These are phyloP conservation scores for Ophiocordyceps unilateralis DNA, from an alignment of 2,329 filamentous ascomycete species.

Conservation along the genomic window DNA sequence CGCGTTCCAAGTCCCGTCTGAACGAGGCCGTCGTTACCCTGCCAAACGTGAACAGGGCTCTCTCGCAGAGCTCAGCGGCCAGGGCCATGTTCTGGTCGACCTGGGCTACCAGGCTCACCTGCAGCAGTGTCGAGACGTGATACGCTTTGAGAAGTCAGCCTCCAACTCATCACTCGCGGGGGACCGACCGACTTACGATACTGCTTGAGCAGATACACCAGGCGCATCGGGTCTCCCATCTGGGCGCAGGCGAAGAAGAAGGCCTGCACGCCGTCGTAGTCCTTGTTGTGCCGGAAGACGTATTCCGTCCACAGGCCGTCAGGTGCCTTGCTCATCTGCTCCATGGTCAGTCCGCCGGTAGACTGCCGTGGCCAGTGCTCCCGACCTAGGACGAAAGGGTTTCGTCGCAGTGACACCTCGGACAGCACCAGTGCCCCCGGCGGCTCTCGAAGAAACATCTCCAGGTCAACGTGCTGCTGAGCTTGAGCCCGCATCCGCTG, in stretches of 20 bases:
- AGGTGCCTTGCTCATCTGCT: slow-evolving; percentile 24
- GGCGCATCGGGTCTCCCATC: slow-evolving; percentile 63
- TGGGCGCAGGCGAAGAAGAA: slow-evolving; percentile 69
- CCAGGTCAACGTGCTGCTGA: slow-evolving; percentile 36
- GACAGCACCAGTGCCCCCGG: slow-evolving; percentile 44
- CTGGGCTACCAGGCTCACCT: slow-evolving; percentile 82
- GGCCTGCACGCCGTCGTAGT: slow-evolving; percentile 58
- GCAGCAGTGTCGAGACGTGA: slow-evolving; percentile 83
- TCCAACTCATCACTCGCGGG: background rate
- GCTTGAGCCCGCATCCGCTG: slow-evolving; percentile 17
- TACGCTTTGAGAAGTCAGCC: slow-evolving; percentile 36
- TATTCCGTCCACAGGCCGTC: slow-evolving; percentile 50
- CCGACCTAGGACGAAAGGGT: slow-evolving; percentile 72
- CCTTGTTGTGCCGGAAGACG: slow-evolving; percentile 54
- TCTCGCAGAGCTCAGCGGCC: slow-evolving; percentile 73
- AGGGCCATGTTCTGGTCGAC: slow-evolving; percentile 79
- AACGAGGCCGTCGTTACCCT: slow-evolving; percentile 74
- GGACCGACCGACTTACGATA: slow-evolving; percentile 20
- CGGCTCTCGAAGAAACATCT: slow-evolving; percentile 35
- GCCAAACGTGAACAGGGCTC: slow-evolving; percentile 87
- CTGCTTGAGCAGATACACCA: slow-evolving; percentile 51
- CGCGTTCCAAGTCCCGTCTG: slow-evolving; percentile 54
- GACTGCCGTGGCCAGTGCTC: slow-evolving; percentile 72
- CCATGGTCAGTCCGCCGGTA: slow-evolving; percentile 73
- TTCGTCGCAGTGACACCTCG: slow-evolving; percentile 56